Evolutionary conservation across 257 asterid species (phyloP).

Genomic region (Solanum sejunctum): DNA sequence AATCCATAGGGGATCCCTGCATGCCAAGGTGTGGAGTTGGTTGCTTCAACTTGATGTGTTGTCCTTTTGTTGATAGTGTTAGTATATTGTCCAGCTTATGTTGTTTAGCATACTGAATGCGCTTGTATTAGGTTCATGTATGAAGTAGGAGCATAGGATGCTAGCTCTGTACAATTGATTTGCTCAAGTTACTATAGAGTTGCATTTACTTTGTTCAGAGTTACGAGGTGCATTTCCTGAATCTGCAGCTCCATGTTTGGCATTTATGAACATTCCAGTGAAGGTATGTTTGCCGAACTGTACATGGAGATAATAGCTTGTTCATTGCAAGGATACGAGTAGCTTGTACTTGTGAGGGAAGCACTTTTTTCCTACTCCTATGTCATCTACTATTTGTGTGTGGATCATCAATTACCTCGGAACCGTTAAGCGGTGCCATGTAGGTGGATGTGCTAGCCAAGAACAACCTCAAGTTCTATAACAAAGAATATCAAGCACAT

Average conservation of each 20-base stretch:
- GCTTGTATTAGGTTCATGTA: background rate
- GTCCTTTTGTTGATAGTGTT: background rate
- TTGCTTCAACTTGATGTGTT: background rate
- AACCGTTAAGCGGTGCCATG: background rate
- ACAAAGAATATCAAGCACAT: background rate
- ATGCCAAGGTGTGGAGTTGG: background rate
- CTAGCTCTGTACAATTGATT: background rate
- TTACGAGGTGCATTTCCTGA: background rate
- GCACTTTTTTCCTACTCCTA: background rate
- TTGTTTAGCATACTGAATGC: background rate
- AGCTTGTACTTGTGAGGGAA: background rate
- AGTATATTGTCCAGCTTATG: background rate
- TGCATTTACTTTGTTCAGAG: background rate
- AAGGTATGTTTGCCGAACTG: background rate
- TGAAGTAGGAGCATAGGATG: constrained; percentile 1
- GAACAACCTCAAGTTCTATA: background rate
- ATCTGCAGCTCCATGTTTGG: background rate
- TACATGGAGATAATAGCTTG: background rate
- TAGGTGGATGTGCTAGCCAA: background rate
- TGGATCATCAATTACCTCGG: too few relatives aligned
- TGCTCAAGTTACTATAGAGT: background rate
- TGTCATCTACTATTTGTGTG: background rate
- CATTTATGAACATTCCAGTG: too few relatives aligned
- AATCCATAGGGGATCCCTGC: background rate
- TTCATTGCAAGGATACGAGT: background rate